A percentile compares a stretch with the other conserved stretches of the same genome.
These are phyloP conservation scores for Coemansia sp. DNA, from an alignment of 192 early-diverging fungal genomes.

Conservation along the genomic window DNA sequence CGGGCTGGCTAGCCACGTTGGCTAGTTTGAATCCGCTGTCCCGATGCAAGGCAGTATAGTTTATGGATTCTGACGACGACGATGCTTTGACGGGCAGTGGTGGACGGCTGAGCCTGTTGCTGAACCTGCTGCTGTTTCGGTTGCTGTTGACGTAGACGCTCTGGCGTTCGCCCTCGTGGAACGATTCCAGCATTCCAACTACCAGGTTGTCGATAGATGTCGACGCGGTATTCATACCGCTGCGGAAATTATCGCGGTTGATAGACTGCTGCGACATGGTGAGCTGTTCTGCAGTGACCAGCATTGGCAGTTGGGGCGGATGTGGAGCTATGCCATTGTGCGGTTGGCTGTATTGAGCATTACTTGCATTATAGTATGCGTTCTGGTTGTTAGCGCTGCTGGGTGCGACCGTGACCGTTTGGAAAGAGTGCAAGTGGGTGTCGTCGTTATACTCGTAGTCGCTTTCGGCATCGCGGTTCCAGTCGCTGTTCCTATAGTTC, in stretches of 20 bases:
- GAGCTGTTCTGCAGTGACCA: constrained; percentile 15
- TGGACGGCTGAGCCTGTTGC: neutral
- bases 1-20: constrained; percentile 12
- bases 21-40: constrained; percentile 4
- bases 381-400: neutral
- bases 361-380: neutral
- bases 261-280: constrained; percentile 7
- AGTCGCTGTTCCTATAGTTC: neutral
- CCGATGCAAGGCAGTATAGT: neutral
- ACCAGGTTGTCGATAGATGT: constrained; percentile 32
- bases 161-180: constrained; percentile 12
- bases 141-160: neutral
- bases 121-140: neutral
- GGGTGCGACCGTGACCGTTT: constrained; percentile 31
- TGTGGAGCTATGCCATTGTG: neutral
- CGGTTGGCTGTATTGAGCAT: neutral
- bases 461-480: constrained; percentile 22
- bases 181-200: constrained; percentile 31
- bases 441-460: constrained; percentile 27
- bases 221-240: constrained; percentile 4
- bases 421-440: constrained; percentile 36
- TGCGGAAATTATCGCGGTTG: neutral
- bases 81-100: neutral
- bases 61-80: neutral
- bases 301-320: constrained; percentile 16